phyloP scores from a whole-genome alignment of 2,329 filamentous ascomycete species.

The Sporothrix variecibatus region DNA sequence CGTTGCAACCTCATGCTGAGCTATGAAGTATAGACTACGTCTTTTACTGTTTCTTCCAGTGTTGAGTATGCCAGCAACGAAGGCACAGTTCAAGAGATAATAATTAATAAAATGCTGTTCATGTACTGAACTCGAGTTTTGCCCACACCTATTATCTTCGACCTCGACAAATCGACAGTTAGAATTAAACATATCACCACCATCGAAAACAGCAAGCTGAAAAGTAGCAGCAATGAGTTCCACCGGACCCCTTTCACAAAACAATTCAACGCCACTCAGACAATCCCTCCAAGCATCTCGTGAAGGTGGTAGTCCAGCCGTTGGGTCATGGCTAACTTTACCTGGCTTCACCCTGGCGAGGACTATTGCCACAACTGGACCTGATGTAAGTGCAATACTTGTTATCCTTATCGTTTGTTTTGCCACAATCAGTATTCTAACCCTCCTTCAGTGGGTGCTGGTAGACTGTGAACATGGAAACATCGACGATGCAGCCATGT shows the following conservation, averaged over 20 bases:
- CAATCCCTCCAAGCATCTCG: background rate
- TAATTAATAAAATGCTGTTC: background rate
- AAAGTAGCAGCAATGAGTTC: background rate
- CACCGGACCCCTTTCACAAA: background rate
- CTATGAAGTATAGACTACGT: no score
- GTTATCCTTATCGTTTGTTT: background rate
- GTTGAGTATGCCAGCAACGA: no score
- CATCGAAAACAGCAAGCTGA: background rate
- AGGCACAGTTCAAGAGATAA: no score
- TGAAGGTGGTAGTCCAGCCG: background rate
- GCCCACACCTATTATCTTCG: background rate
- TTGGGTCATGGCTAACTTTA: background rate
- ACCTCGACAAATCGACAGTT: background rate
- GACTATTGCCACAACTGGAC: background rate
- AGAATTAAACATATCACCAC: background rate
- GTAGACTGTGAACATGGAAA: background rate
- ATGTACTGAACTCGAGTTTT: background rate
- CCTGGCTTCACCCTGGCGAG: background rate
- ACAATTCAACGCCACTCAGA: background rate
- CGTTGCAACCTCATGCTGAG: no score
- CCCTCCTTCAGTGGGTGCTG: background rate
- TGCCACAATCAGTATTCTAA: background rate
- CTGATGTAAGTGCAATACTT: background rate
- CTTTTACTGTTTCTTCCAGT: no score
- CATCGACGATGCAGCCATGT: background rate